A percentile compares a stretch with the other conserved stretches of the same genome.
phyloP scores from a whole-genome alignment of 2,329 filamentous ascomycete genomes.

The Colletotrichum melonis region DNA sequence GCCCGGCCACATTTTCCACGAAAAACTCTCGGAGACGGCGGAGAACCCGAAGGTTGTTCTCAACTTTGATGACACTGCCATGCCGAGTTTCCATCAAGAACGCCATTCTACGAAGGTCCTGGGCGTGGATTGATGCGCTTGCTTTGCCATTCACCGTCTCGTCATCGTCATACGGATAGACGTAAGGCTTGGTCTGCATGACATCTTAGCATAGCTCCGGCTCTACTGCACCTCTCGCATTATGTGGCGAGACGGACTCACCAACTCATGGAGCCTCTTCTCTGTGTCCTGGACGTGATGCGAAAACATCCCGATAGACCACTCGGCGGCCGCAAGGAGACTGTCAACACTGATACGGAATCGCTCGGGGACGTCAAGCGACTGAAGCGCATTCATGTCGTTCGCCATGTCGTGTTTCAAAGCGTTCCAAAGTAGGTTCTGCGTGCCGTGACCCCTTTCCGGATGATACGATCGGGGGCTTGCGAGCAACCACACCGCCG shows the following conservation, averaged over 20 bases:
- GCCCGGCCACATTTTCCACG: neutral
- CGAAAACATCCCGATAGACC: conserved; percentile 15
- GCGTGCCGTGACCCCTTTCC: conserved; percentile 12
- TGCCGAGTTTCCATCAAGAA: conserved; percentile 23
- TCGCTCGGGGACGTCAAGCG: neutral
- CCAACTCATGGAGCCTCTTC: conserved; percentile 20
- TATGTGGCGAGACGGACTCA: neutral
- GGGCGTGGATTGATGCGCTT: conserved; percentile 12
- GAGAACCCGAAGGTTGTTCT: conserved; percentile 23
- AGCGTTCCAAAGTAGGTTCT: conserved; percentile 17
- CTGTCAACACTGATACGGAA: conserved; percentile 6
- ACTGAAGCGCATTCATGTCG: neutral
- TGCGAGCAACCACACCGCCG: conserved; percentile 20
- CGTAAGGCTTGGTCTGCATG: conserved; percentile 2
- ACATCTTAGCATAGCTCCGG: neutral
- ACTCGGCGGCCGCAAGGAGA: conserved; percentile 12
- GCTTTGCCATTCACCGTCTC: neutral
- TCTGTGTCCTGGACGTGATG: conserved; percentile 19
- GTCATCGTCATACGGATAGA: conserved; percentile 14
- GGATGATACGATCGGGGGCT: conserved; percentile 14
- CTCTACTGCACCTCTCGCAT: neutral
- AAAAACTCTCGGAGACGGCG: conserved; percentile 15
- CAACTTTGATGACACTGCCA: conserved; percentile 4
- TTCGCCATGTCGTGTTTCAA: neutral
- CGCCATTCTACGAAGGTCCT: conserved; percentile 22